phyloP scores from a whole-genome alignment of 441 rosid genomes.

The Eutrema salsugineum region DNA sequence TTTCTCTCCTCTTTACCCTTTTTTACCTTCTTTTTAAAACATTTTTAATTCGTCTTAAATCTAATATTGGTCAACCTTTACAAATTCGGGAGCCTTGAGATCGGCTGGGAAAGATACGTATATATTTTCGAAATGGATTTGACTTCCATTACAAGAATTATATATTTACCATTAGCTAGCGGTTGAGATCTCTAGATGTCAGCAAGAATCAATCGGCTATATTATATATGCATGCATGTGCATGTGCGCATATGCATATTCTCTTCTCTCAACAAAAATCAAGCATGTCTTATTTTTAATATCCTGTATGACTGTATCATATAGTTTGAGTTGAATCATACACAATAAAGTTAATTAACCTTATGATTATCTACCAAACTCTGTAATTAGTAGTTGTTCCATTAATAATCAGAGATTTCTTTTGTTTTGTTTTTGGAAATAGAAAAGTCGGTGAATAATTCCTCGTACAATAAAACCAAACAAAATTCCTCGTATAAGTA shows the following conservation, averaged over 20 bases:
- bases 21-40: background rate
- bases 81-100: slow-evolving; percentile 6
- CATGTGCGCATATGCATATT: slow-evolving; percentile 33
- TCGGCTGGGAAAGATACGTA: slow-evolving; percentile 5
- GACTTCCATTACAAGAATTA: slow-evolving; percentile 27
- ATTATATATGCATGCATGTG: slow-evolving; percentile 15
- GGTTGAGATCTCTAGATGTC: slow-evolving; percentile 17
- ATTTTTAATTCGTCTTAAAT: background rate
- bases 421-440: background rate
- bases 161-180: background rate
- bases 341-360: background rate
- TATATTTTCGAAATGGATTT: background rate
- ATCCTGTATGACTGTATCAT: slow-evolving; percentile 1
- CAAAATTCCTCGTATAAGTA: slow-evolving; percentile 5
- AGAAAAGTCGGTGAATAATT: slow-evolving; percentile 9
- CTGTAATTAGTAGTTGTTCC: background rate
- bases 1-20: slow-evolving; percentile 26
- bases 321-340: slow-evolving; percentile 6
- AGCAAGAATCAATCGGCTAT: slow-evolving; percentile 20
- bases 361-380: background rate
- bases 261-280: slow-evolving; percentile 2
- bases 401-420: background rate
- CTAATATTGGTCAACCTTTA: slow-evolving; percentile 10
- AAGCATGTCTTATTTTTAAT: background rate
- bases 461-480: too few relatives aligned